These are phyloP conservation scores for Mortierella sp. DNA, from an alignment of 371 early-diverging fungal genomes.

Conservation along the genomic window DNA sequence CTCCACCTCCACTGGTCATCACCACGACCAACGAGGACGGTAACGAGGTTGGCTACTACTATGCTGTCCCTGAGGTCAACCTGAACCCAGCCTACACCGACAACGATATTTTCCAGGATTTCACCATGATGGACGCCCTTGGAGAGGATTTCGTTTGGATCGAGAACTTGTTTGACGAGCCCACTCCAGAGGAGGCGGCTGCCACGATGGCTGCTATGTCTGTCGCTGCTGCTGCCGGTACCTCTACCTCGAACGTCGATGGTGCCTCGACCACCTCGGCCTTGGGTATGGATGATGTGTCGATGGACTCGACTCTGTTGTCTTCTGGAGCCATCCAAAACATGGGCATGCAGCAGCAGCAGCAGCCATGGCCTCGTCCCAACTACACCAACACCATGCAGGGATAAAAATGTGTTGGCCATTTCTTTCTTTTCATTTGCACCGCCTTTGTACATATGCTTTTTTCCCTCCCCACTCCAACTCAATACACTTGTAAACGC, in stretches of 20 bases:
- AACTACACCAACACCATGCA: constrained; percentile 25
- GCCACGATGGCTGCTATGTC: constrained; percentile 52
- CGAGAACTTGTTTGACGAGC: constrained; percentile 54
- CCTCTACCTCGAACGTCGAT: not conserved
- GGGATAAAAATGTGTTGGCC: not conserved
- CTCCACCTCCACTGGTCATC: constrained; percentile 50
- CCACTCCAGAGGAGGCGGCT: constrained; percentile 37
- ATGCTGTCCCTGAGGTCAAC: constrained; percentile 42
- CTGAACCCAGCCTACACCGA: constrained; percentile 47
- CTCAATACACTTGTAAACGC: not conserved
- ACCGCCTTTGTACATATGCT: constrained; percentile 5
- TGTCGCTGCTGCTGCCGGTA: constrained; percentile 46
- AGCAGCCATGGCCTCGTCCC: constrained; percentile 27
- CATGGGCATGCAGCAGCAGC: constrained; percentile 10
- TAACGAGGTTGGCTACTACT: constrained; percentile 50
- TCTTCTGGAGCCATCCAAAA: not conserved
- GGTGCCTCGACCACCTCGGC: not conserved
- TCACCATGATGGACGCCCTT: constrained; percentile 51
- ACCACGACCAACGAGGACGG: constrained; percentile 53
- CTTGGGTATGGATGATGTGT: constrained; percentile 14
- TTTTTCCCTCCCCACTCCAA: not conserved
- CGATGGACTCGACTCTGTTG: constrained; percentile 14
- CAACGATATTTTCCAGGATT: constrained; percentile 50
- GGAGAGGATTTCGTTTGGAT: constrained; percentile 57
- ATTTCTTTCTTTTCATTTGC: not conserved